Evolutionary conservation across 805 yeast genomes (phyloP).

Genomic region (Yarrowia sp.): DNA sequence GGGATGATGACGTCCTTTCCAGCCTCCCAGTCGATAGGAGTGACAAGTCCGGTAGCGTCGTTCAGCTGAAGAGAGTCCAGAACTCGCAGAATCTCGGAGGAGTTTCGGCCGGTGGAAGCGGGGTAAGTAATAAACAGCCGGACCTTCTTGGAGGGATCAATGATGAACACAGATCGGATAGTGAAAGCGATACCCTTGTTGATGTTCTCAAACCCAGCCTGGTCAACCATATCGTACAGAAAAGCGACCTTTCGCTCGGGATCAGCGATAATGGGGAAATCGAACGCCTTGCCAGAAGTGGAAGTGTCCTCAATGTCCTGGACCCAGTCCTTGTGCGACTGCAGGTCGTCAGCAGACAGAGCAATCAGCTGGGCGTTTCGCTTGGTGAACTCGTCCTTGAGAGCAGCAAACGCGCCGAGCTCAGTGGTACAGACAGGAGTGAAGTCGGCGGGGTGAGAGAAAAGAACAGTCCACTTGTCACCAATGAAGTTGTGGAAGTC

Average conservation of each 20-base stretch:
- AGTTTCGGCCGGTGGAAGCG: slow-evolving; percentile 91
- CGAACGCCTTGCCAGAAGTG: slow-evolving; percentile 62
- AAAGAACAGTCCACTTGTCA: slow-evolving; percentile 81
- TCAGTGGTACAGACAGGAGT: slow-evolving; percentile 97
- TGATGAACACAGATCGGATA: slow-evolving; percentile 87
- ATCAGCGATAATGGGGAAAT: slow-evolving; percentile 91
- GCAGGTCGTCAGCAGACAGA: slow-evolving; percentile 78
- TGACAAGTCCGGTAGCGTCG: slow-evolving; percentile 78
- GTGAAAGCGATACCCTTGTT: slow-evolving; percentile 75
- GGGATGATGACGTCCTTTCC: slow-evolving; percentile 93
- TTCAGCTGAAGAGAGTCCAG: slow-evolving; percentile 76
- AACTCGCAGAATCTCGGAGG: slow-evolving; percentile 87
- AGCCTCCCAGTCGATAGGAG: slow-evolving; percentile 87
- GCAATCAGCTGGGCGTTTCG: slow-evolving; percentile 88
- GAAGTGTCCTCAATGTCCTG: slow-evolving; percentile 86
- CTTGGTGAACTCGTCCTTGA: slow-evolving; percentile 83
- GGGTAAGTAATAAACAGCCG: slow-evolving; percentile 87
- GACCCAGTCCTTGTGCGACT: slow-evolving; percentile 81
- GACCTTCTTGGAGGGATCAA: slow-evolving; percentile 86
- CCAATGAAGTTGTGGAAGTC: slow-evolving; percentile 86
- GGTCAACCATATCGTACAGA: slow-evolving; percentile 84
- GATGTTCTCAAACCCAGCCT: slow-evolving; percentile 74
- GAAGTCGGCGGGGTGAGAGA: slow-evolving; percentile 95
- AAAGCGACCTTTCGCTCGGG: slow-evolving; percentile 79
- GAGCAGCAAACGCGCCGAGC: slow-evolving; percentile 86